A percentile compares a stretch with the other conserved stretches of the same genome.
phyloP scores from a whole-genome alignment of 257 asterid species.

The Salvia splendens region DNA sequence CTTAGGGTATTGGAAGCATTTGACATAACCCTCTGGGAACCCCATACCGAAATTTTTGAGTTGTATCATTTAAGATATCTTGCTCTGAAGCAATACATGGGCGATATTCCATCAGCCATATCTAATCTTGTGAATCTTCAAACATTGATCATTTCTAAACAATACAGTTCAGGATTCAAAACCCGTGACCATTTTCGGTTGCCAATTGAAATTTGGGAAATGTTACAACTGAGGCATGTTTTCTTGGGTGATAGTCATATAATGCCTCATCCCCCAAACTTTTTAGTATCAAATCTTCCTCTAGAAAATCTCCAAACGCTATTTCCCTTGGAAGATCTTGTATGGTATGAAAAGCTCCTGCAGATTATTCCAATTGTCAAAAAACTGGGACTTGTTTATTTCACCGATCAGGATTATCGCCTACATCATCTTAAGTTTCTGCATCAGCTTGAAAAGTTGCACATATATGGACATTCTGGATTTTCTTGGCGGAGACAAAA shows the following conservation, averaged over 20 bases:
- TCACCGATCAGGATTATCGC: neutral
- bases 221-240: constrained; percentile 21
- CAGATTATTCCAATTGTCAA: neutral
- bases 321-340: neutral
- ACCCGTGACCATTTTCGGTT: no score
- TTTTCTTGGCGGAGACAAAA: no score
- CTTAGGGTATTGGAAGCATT: constrained; percentile 1
- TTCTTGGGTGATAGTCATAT: neutral
- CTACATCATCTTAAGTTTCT: constrained; percentile 8
- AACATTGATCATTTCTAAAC: no score
- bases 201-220: constrained; percentile 16
- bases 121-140: constrained; percentile 1
- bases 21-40: rapidly evolving
- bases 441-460: constrained; percentile 10
- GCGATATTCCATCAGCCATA: constrained; percentile 1
- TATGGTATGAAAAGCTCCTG: neutral
- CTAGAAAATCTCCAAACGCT: constrained; percentile 20
- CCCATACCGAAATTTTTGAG: neutral
- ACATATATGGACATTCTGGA: neutral
- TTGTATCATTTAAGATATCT: constrained; percentile 17
- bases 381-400: neutral
- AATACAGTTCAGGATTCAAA: no score
- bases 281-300: neutral
- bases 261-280: neutral
- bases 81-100: no score